phyloP scores from a whole-genome alignment of 805 yeast species.

The Myxozyma geophila region DNA sequence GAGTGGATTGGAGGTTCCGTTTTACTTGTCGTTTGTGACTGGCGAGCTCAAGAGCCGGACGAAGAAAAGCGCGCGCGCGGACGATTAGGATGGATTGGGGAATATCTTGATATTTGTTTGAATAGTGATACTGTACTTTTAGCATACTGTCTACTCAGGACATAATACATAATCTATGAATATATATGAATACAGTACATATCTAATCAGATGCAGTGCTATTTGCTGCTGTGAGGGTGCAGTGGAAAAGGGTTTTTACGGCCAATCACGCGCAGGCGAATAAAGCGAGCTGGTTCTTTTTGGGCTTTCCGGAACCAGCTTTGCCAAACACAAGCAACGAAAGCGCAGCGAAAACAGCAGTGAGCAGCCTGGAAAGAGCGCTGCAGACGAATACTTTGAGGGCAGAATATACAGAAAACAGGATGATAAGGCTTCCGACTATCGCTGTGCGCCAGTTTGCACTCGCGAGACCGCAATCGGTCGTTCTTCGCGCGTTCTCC shows the following conservation, averaged over 20 bases:
- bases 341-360: not conserved
- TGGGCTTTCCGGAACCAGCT: not conserved
- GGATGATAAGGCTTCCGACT: slow-evolving; percentile 9
- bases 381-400: not conserved
- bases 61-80: slow-evolving; percentile 3
- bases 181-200: not conserved
- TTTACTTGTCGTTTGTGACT: slow-evolving; percentile 78
- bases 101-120: too few species aligned
- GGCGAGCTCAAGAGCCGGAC: slow-evolving; percentile 58
- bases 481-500: slow-evolving; percentile 9
- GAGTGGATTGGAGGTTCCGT: slow-evolving; percentile 76
- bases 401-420: not conserved
- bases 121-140: too few species aligned
- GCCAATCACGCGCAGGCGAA: slow-evolving; percentile 13
- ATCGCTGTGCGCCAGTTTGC: slow-evolving; percentile 10
- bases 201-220: slow-evolving; percentile 7
- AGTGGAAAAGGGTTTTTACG: slow-evolving; percentile 3
- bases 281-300: not conserved
- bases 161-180: not conserved
- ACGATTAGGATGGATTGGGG: not conserved
- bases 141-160: too few species aligned
- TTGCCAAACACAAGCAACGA: too few species aligned
- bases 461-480: not conserved
- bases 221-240: not conserved
- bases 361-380: not conserved